Percentiles rank a stretch among this genome's conserved stretches.
Conservation (phyloP, 495 filamentous ascomycete genomes). For the Parathielavia hyrcaniae region DNA sequence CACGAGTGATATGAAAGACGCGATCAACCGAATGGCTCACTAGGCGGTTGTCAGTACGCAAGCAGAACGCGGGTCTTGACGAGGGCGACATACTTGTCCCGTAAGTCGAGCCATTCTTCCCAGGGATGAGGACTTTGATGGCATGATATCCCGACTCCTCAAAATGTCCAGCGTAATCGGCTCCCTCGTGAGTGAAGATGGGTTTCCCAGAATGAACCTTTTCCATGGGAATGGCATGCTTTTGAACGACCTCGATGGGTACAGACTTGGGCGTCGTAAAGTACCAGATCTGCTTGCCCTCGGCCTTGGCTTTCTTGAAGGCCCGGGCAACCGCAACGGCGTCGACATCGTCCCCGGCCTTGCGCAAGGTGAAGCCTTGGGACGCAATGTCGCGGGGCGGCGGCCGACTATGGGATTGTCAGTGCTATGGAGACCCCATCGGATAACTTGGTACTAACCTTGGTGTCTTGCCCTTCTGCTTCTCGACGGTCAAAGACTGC, state of each 20-base stretch:
- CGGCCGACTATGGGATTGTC: constrained; percentile 12
- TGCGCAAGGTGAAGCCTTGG: constrained; percentile 31
- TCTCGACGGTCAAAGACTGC: constrained; percentile 25
- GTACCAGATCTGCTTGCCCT: constrained; percentile 49
- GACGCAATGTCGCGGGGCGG: constrained; percentile 22
- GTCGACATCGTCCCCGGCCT: constrained; percentile 30
- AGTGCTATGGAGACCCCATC: constrained; percentile 8
- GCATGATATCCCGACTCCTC: constrained; percentile 34
- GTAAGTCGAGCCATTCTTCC: constrained; percentile 37
- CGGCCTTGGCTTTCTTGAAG: constrained; percentile 39
- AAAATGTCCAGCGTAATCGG: constrained; percentile 35
- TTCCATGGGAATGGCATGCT: constrained; percentile 40
- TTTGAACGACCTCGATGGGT: constrained; percentile 44
- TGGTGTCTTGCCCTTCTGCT: constrained; percentile 22
- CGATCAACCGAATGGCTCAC: constrained; percentile 38
- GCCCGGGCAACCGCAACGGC: constrained; percentile 35
- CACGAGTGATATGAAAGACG: constrained; percentile 40
- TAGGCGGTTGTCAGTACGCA: constrained; percentile 16
- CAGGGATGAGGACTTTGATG: constrained; percentile 43
- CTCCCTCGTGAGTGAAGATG: constrained; percentile 38
- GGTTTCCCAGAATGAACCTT: constrained; percentile 33
- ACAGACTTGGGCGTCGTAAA: constrained; percentile 46
- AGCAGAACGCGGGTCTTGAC: background rate
- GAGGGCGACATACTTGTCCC: constrained; percentile 31
- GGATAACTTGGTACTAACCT: constrained; percentile 16